A percentile compares a stretch with the other conserved stretches of the same genome.
Conservation (phyloP, 768 basidiomycete species). For the Austroboletus eburneus region DNA sequence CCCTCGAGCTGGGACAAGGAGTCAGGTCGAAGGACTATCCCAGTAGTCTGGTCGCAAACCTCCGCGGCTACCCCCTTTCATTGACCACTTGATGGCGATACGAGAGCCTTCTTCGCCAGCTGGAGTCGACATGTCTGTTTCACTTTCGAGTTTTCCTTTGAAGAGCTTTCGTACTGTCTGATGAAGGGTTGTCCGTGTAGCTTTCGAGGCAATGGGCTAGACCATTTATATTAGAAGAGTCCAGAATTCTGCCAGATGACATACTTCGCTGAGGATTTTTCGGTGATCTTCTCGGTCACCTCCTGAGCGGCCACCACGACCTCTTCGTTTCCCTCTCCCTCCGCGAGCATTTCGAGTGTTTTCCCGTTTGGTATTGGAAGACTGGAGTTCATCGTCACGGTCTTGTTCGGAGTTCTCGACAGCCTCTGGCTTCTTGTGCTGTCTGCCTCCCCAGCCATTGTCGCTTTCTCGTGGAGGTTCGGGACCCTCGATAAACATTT, state of each 20-base stretch:
- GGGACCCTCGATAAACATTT: conserved; percentile 77
- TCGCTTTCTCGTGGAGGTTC: conserved; percentile 73
- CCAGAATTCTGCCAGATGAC: conserved; percentile 30
- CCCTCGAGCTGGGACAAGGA: conserved; percentile 23
- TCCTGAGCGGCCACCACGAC: conserved; percentile 38
- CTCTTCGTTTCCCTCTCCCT: conserved; percentile 43
- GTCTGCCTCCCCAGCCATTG: conserved; percentile 64
- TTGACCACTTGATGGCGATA: conserved; percentile 78
- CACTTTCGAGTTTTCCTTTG: conserved; percentile 77
- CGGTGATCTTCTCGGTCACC: conserved; percentile 58
- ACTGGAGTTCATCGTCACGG: conserved; percentile 18
- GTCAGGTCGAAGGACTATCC: conserved; percentile 15
- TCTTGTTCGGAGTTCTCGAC: conserved; percentile 16
- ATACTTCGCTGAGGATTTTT: conserved; percentile 77
- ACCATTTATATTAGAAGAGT: conserved; percentile 10
- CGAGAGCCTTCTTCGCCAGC: conserved; percentile 64
- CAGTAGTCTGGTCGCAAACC: conserved; percentile 31
- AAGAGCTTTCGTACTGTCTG: conserved; percentile 77
- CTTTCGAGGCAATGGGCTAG: conserved; percentile 82
- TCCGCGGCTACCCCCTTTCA: conserved; percentile 43
- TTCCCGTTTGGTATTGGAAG: conserved; percentile 30
- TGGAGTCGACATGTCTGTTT: conserved; percentile 55
- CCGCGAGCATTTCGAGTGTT: conserved; percentile 40
- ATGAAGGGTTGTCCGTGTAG: conserved; percentile 78
- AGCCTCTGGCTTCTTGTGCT: conserved; percentile 30